Evolutionary conservation across 257 asterid species (phyloP).

Genomic region (Solanum megistacrolobum): DNA sequence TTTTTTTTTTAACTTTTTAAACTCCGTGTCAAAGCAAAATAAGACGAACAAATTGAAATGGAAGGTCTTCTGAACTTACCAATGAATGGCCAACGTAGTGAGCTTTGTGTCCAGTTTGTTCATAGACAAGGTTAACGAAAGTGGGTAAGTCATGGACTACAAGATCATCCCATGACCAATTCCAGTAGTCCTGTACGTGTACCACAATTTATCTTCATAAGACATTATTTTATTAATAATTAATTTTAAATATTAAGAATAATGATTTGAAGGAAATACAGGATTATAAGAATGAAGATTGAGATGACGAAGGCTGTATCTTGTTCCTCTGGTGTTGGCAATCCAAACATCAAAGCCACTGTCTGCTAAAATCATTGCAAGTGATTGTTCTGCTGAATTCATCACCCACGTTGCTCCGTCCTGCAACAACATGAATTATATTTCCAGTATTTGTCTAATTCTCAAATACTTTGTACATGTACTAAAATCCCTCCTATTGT

Average conservation of each 20-base stretch:
- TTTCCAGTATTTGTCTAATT: background rate
- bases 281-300: slow-evolving; percentile 9
- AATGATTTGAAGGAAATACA: background rate
- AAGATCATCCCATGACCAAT: slow-evolving; percentile 48
- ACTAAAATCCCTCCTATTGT: no score
- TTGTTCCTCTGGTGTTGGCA: slow-evolving; percentile 17
- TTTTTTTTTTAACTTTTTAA: no score
- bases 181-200: slow-evolving; percentile 26
- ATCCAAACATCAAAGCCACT: slow-evolving; percentile 29
- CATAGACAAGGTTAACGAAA: slow-evolving; percentile 11
- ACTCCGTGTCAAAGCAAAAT: no score
- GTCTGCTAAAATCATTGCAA: slow-evolving; percentile 20
- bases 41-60: no score
- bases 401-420: slow-evolving; percentile 24
- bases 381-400: slow-evolving; percentile 13
- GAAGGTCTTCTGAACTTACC: slow-evolving; percentile 3
- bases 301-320: slow-evolving; percentile 12
- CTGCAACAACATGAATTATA: background rate
- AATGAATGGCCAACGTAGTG: slow-evolving; percentile 39
- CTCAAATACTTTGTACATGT: background rate
- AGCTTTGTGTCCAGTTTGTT: slow-evolving; percentile 20
- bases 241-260: background rate
- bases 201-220: background rate
- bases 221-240: background rate
- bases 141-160: slow-evolving; percentile 29